Evolutionary conservation across 306 rosid genomes (phyloP), one percentile per base, ranked within the genome.

Genomic region (Acmispon strigosus): DNA sequence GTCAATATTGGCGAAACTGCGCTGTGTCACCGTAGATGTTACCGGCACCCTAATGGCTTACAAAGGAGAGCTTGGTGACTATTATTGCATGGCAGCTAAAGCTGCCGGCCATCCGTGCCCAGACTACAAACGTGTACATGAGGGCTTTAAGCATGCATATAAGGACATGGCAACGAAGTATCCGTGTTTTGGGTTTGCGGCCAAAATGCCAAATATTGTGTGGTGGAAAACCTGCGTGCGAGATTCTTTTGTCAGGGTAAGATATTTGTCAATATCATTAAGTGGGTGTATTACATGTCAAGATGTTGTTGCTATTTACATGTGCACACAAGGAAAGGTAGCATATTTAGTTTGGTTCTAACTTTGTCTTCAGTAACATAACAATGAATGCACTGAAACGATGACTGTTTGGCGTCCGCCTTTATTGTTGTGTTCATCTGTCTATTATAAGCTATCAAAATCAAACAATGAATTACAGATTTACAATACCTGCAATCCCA

Each of bases 201-300:
- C 95, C 11, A 91, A 94, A 80, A 87, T 90, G 96, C 84, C 98
- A 73, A 94, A 90, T 80, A 75, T 94, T 18, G 63, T 82, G 18
- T 94, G 98, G 98, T 94, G 98, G 98, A 94, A 84, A 84, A 75
- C 95, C 13, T 94, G 98, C 12, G 96, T 94, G 41, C 88, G 88
- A 70, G 90, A 94, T 78, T 94, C 99, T 62, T 94, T 89, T 81
- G 52, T 83, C 72, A 87, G 90, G 94, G 97, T 91, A 87, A 87
- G 92, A 74, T 45, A 45, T 67, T 37, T 64, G 69, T 73, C 48
- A 8, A 36, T 64, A 45, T 48, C 29, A 41, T 55, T 84, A 20
- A 10, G 42, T 56, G 16, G 60, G 39, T 43, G 34, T 48, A 49
- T 73, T 34, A 16, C 45, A 39, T 66, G 0, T 34, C 29, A 37